Conservation (phyloP, 2,329 filamentous ascomycete genomes). For the Monosporascus sp. region DNA sequence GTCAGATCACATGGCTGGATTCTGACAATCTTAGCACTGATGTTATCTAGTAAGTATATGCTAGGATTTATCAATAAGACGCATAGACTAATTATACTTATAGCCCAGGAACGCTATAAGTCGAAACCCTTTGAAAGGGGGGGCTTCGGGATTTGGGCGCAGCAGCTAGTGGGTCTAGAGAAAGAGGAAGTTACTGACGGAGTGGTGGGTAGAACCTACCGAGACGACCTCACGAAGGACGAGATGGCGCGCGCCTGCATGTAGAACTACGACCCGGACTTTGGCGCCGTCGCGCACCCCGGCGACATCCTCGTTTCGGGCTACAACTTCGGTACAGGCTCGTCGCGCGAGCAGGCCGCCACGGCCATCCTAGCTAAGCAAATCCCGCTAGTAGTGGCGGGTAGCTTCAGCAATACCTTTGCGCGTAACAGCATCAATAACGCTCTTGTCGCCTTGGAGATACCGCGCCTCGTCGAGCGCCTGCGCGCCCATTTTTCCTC, state of each 20-base stretch:
- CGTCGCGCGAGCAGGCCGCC: constrained; percentile 78
- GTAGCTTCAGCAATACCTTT: constrained; percentile 83
- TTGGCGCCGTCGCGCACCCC: constrained; percentile 55
- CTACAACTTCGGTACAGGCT: constrained; percentile 85
- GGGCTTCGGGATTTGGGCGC: too few relatives aligned
- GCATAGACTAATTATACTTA: too few relatives aligned
- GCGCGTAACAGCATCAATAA: constrained; percentile 75
- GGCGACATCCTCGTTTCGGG: constrained; percentile 81
- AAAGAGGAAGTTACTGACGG: too few relatives aligned
- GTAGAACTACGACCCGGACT: constrained; percentile 83
- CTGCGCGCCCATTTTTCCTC: constrained; percentile 56
- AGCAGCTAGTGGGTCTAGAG: too few relatives aligned
- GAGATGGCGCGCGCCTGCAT: constrained; percentile 89
- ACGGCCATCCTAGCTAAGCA: constrained; percentile 78
- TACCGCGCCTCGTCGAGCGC: constrained; percentile 60
- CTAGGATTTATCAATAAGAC: too few relatives aligned
- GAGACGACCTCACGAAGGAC: constrained; percentile 70
- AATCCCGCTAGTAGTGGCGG: constrained; percentile 74
- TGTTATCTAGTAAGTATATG: constrained; percentile 47
- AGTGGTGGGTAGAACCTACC: constrained; percentile 57
- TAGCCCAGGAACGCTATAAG: too few relatives aligned
- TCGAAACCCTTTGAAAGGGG: too few relatives aligned
- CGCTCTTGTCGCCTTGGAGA: constrained; percentile 66
- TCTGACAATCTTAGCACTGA: too few relatives aligned
- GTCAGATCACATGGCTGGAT: constrained; percentile 56